Percentiles rank a stretch among this genome's conserved stretches.
Evolutionary conservation across 2,329 filamentous ascomycete species (phyloP).

Genomic region (Hypoxylon sp.): DNA sequence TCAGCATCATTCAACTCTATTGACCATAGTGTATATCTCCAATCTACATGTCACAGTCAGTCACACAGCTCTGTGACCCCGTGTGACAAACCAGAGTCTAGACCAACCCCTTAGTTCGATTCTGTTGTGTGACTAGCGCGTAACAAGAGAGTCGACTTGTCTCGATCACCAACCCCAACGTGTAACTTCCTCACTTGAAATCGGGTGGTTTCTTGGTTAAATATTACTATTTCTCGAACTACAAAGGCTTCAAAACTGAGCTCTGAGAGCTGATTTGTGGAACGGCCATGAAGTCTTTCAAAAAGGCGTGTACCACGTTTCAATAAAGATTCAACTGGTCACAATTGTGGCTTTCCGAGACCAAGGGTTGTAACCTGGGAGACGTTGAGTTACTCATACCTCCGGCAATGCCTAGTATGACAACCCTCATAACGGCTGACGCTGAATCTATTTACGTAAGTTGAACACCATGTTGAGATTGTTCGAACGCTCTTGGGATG

Average conservation of each 20-base stretch:
- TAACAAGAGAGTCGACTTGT: not conserved
- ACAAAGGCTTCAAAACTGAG: not conserved
- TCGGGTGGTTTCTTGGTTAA: not conserved
- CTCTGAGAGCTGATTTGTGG: not conserved
- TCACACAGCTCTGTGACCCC: not conserved
- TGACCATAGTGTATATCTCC: not conserved
- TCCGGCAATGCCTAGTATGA: not conserved
- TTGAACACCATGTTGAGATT: not conserved
- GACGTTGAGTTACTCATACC: not conserved
- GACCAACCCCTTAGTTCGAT: not conserved
- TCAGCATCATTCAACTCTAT: not conserved
- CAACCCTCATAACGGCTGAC: not conserved
- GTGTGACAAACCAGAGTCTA: not conserved
- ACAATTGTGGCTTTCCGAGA: not conserved
- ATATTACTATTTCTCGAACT: not conserved
- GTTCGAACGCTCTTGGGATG: too few species aligned
- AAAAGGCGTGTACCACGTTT: not conserved
- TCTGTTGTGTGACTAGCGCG: not conserved
- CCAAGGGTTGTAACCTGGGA: not conserved
- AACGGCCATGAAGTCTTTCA: not conserved
- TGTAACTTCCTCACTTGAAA: not conserved
- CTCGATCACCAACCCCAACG: not conserved
- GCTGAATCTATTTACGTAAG: not conserved
- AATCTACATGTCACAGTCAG: slow-evolving; percentile 1
- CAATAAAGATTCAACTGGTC: not conserved